Percentiles rank a stretch among this genome's conserved stretches.
Conservation (phyloP, 2,329 filamentous ascomycete genomes). For the Colletotrichum agaves region DNA sequence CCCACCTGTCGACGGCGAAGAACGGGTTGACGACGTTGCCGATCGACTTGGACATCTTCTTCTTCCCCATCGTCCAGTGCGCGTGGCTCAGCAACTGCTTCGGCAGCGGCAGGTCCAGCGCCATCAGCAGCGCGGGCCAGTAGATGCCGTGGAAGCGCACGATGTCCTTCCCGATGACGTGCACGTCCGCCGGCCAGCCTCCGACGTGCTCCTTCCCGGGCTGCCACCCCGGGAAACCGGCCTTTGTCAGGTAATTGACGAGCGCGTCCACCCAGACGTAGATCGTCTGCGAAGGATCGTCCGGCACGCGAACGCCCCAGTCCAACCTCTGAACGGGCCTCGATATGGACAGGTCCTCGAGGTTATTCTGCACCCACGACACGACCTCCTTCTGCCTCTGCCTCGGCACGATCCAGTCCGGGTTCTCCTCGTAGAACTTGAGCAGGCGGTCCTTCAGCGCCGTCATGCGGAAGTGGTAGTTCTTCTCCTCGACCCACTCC, state of each 20-base stretch:
- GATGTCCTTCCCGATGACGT: conserved; percentile 97
- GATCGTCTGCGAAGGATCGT: conserved; percentile 86
- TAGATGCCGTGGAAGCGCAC: conserved; percentile 96
- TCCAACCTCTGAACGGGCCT: conserved; percentile 79
- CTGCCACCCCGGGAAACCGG: conserved; percentile 82
- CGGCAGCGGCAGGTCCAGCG: conserved; percentile 81
- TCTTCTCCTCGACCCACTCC: conserved; percentile 92
- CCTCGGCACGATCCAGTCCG: conserved; percentile 78
- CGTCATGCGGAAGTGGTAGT: conserved; percentile 94
- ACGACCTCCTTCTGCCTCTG: conserved; percentile 82
- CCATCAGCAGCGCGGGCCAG: conserved; percentile 96
- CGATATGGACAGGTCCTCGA: conserved; percentile 91
- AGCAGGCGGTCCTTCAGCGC: conserved; percentile 83
- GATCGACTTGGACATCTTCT: conserved; percentile 96
- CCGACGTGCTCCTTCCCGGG: conserved; percentile 70
- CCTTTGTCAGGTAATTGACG: conserved; percentile 90
- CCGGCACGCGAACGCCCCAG: conserved; percentile 92
- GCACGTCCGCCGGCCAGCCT: conserved; percentile 91
- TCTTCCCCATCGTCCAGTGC: conserved; percentile 92
- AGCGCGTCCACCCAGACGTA: conserved; percentile 99
- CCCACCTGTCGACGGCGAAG: conserved; percentile 89
- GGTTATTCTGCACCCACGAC: conserved; percentile 77
- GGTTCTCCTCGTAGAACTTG: conserved; percentile 81
- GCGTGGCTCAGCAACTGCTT: conserved; percentile 87
- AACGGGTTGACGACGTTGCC: conserved; percentile 97